Evolutionary conservation across 805 yeast species (phyloP).

Genomic region (Starmerella etchellsii): DNA sequence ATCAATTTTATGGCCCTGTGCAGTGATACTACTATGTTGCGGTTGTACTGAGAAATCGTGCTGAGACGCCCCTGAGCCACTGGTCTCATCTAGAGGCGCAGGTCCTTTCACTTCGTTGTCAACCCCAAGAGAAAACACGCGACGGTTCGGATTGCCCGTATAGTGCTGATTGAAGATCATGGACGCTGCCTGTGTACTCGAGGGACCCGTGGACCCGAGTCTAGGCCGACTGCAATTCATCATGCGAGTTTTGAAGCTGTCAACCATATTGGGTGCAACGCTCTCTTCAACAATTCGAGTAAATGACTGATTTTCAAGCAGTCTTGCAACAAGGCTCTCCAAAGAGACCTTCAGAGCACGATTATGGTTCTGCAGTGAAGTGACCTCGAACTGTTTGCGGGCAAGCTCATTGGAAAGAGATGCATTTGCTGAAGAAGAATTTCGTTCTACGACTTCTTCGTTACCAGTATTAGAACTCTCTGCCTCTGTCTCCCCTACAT

Average conservation of each 20-base stretch:
- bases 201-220: not conserved
- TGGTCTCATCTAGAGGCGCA: too few species aligned
- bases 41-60: too few species aligned
- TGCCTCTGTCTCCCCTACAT: too few species aligned
- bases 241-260: constrained; percentile 8
- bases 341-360: constrained; percentile 24
- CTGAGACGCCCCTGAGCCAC: too few species aligned
- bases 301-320: constrained; percentile 26
- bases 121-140: constrained; percentile 19
- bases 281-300: constrained; percentile 21
- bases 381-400: constrained; percentile 23
- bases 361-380: constrained; percentile 24
- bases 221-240: not conserved
- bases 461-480: too few species aligned
- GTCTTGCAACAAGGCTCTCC: constrained; percentile 27
- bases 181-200: constrained; percentile 2
- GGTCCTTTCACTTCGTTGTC: constrained; percentile 13
- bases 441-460: too few species aligned
- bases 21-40: too few species aligned
- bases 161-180: constrained; percentile 16
- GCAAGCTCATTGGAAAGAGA: constrained; percentile 7
- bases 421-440: not conserved
- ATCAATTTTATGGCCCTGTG: too few species aligned
- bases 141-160: constrained; percentile 13
- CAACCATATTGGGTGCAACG: constrained; percentile 14